phyloP scores from a whole-genome alignment of 257 asterid species.

The Nicotiana otophora region DNA sequence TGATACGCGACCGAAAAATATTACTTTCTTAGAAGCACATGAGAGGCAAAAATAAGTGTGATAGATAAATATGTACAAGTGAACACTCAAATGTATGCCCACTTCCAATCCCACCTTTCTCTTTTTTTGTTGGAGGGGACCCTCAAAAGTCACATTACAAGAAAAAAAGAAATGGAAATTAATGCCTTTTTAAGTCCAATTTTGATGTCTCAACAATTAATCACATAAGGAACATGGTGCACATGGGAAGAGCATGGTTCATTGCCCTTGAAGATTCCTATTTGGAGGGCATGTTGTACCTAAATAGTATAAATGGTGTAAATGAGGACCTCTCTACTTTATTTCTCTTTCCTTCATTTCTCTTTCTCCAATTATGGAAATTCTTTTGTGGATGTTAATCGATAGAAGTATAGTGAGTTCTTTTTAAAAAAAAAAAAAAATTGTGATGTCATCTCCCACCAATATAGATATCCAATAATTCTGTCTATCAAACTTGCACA shows the following conservation, averaged over 20 bases:
- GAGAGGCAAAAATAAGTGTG: not conserved
- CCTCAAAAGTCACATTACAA: constrained; percentile 25
- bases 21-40: not conserved
- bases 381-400: not conserved
- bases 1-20: no score
- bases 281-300: constrained; percentile 6
- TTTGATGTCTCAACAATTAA: constrained; percentile 29
- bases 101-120: constrained; percentile 15
- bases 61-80: not conserved
- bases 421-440: no score
- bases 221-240: constrained; percentile 32
- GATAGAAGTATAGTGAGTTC: not conserved
- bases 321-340: constrained; percentile 13
- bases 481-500: no score
- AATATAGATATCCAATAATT: no score
- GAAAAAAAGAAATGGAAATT: constrained; percentile 27
- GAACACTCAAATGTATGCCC: constrained; percentile 24
- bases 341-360: not conserved
- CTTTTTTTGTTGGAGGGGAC: constrained; percentile 30
- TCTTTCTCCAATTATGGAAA: not conserved
- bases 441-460: no score
- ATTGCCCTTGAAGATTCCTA: constrained; percentile 28
- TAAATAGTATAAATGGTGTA: constrained; percentile 1
- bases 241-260: constrained; percentile 35
- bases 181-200: constrained; percentile 19